Evolutionary conservation across 2,329 filamentous ascomycete genomes (phyloP), one percentile per base, ranked within the genome.

Genomic region (Coleophoma eucalyptorum): DNA sequence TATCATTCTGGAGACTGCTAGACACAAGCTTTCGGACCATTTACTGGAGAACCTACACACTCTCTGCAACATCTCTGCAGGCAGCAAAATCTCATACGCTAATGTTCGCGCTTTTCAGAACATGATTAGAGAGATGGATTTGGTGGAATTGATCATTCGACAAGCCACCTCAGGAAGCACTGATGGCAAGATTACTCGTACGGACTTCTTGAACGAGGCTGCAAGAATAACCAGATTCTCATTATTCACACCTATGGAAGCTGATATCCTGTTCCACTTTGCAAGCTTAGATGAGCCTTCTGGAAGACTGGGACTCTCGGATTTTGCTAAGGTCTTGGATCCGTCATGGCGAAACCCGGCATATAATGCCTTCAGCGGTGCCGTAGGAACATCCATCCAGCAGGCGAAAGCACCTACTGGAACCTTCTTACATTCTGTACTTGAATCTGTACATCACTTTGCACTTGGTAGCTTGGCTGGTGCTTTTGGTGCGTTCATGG

Each of bases 101-200:
- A 97, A 96, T 67, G 94, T 99, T 32, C 85, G 94, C 59, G 94
- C 94, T 35, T 99, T 99, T 76, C 92, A 96, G 75, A 99, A 99
- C 69, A 86, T 99, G 71, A 93, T 99, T 62, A 86, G 89, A 64
- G 92, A 97, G 72, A 97, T 99, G 90, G 94, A 99, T 65, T 80
- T 97, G 63, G 90, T 97, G 46, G 94, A 99, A 75, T 76, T 96
- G 59, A 91, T 99, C 65, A 82, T 99, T 58, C 85, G 90, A 59
- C 90, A 90, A 65, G 94, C 94, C 35, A 89, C 90, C 57, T 74
- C 77, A 61, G 91, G 92, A 74, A 95, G 89, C 68, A 61, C 74
- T 11, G 94, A 99, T 68, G 90, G 91, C 66, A 96, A 90, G 74
- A 97, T 99, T 66, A 97, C 93, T 4, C 84, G 91, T 48, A 81